phyloP scores from a whole-genome alignment of 768 basidiomycete species.

The Pisolithus albus region DNA sequence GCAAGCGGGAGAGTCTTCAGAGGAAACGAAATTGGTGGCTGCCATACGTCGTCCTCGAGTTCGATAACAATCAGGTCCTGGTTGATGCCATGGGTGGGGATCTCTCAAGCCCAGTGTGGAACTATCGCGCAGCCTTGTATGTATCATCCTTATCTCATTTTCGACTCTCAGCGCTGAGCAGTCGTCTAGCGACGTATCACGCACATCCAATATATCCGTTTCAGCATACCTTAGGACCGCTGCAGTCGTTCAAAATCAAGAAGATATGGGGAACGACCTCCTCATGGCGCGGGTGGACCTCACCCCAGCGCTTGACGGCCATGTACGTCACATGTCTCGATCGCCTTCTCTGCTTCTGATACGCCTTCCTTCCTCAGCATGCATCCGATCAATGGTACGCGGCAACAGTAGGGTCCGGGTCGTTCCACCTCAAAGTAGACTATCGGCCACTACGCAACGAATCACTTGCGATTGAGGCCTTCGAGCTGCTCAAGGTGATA shows the following conservation, averaged over 20 bases:
- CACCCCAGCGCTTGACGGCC: constrained; percentile 73
- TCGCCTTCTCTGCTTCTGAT: constrained; percentile 7
- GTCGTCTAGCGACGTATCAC: constrained; percentile 80
- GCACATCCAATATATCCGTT: constrained; percentile 86
- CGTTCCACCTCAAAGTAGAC: constrained; percentile 93
- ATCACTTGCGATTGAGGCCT: constrained; percentile 89
- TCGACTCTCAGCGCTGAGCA: constrained; percentile 5
- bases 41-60: constrained; percentile 95
- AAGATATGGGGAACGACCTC: constrained; percentile 97
- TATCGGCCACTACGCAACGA: constrained; percentile 85
- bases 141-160: constrained; percentile 24
- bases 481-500: constrained; percentile 95
- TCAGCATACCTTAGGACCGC: constrained; percentile 88
- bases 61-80: constrained; percentile 95
- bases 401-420: constrained; percentile 77
- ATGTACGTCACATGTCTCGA: constrained; percentile 38
- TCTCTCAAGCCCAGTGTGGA: constrained; percentile 84
- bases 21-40: constrained; percentile 92
- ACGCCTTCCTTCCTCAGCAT: constrained; percentile 37
- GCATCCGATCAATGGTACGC: constrained; percentile 88
- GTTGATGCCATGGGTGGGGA: constrained; percentile 97
- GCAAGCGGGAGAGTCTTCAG: constrained; percentile 87
- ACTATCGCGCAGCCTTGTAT: constrained; percentile 92
- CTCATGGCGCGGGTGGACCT: constrained; percentile 91
- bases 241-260: constrained; percentile 61